Percentiles rank a stretch among this genome's conserved stretches.
These are phyloP conservation scores for Fragaria vesca DNA, from an alignment of 306 rosid genomes.

Conservation along the genomic window DNA sequence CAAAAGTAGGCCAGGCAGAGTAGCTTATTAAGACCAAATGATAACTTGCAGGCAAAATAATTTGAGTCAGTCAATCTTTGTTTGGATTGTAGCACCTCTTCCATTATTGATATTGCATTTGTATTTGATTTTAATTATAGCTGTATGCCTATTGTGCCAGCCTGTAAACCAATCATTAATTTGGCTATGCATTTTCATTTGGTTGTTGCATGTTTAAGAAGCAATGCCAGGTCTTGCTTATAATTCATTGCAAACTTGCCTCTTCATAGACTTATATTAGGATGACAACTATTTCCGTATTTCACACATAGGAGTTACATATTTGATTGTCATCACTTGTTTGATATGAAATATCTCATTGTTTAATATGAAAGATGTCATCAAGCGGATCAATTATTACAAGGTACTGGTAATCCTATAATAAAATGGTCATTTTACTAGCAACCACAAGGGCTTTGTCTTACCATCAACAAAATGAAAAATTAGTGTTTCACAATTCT, in stretches of 20 bases:
- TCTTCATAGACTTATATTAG: background rate
- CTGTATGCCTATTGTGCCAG: background rate
- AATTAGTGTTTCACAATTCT: background rate
- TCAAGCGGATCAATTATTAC: background rate
- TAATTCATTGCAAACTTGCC: background rate
- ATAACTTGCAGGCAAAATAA: constrained; percentile 1
- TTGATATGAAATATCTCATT: background rate
- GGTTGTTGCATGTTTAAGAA: constrained; percentile 18
- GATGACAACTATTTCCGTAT: constrained; percentile 20
- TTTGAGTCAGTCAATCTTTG: background rate
- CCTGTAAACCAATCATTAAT: constrained; percentile 12
- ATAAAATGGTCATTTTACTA: background rate
- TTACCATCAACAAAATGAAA: background rate
- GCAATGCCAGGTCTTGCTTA: constrained; percentile 3
- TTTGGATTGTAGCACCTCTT: background rate
- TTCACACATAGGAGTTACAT: constrained; percentile 9
- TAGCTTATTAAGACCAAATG: background rate
- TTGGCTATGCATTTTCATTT: constrained; percentile 6
- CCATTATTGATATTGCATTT: background rate
- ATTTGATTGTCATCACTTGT: background rate
- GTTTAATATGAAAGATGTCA: background rate
- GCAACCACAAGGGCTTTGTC: background rate
- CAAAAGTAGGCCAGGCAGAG: constrained; percentile 8
- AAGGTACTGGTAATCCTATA: background rate
- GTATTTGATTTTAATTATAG: background rate